Base-by-base conservation (phyloP, 768 basidiomycete genomes). In the Boletus coccyginus region DNA sequence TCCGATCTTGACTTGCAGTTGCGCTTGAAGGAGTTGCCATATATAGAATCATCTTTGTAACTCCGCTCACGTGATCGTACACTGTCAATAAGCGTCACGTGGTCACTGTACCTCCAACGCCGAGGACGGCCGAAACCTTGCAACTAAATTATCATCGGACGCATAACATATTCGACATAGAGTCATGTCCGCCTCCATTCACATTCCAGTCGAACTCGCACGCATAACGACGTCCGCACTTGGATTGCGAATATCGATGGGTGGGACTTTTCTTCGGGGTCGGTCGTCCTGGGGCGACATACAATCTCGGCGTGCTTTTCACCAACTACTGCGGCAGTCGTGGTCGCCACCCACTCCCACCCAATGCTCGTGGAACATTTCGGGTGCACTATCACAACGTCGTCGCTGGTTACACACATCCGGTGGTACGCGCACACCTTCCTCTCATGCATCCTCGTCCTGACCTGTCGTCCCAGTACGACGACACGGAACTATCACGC, bases 401-500 rank as follows among this genome's bases (percentile, higher is more conserved):
- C 10, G 12, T 13, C 54, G 66, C 31, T 44, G 16, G 46, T 35
- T 69, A 45, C 59, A 67, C 27, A 31, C 42, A 17, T 71, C 68
- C 3, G 39, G 53, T 43, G 31, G 68, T 70, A 46, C 31, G 57
- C 12, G 39, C n/a, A 0, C 11, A 13, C 29, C 16, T 35, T 38
- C 5, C 40, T 52, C 19, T 38, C 47, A 32, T 16, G 24, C 14
- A 4, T 27, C 2, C 24, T 38, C 2, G 24, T 38, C 19, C n/a
- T 46, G 39, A 50, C 31, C 14, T 38, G 24, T 38, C 29, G 10
- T 39, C 19, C 19, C 31, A 62, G 62, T 39, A 21, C 69, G 31
- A 32, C 65, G 59, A 17, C 87, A 90, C 65, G 84, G 80, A n/a
- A 63, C 68, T 48, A 69, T 87, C 38, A 75, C 75, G n/a, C 81